A percentile compares a stretch with the other conserved stretches of the same genome.
Conservation (phyloP, 2,329 filamentous ascomycete genomes). For the Aspergillus fructus region DNA sequence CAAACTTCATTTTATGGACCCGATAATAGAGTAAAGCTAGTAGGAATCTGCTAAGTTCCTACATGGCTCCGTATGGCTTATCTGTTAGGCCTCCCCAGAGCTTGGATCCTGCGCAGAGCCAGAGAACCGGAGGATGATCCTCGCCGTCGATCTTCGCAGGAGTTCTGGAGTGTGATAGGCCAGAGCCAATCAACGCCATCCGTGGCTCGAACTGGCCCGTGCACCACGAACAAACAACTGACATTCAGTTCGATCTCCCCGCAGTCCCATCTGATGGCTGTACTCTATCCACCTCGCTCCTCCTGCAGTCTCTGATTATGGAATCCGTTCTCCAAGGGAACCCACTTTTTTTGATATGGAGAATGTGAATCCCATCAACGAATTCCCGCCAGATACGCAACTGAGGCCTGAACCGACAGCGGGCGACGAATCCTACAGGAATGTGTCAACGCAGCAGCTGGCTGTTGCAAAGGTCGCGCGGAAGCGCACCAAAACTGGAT, state of each 20-base stretch:
- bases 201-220: neutral
- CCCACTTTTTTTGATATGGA: constrained; percentile 12
- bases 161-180: neutral
- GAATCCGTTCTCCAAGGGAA: constrained; percentile 5
- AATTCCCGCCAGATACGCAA: neutral
- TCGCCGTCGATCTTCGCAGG: neutral
- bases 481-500: constrained; percentile 88
- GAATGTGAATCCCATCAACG: constrained; percentile 9
- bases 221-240: neutral
- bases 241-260: constrained; percentile 3
- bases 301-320: constrained; percentile 14
- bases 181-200: neutral
- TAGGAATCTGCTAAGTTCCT: neutral
- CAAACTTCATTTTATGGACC: neutral
- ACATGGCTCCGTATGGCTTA: neutral
- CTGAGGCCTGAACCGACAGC: constrained; percentile 6
- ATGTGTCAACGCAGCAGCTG: constrained; percentile 17
- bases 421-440: constrained; percentile 7
- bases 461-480: constrained; percentile 40
- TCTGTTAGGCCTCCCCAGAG: neutral
- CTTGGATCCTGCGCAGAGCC: neutral
- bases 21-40: neutral
- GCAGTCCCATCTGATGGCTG: neutral
- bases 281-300: neutral
- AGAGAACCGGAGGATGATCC: neutral